Conservation (phyloP, 2,329 filamentous ascomycete genomes). For the Botrytis pseudocinerea region DNA sequence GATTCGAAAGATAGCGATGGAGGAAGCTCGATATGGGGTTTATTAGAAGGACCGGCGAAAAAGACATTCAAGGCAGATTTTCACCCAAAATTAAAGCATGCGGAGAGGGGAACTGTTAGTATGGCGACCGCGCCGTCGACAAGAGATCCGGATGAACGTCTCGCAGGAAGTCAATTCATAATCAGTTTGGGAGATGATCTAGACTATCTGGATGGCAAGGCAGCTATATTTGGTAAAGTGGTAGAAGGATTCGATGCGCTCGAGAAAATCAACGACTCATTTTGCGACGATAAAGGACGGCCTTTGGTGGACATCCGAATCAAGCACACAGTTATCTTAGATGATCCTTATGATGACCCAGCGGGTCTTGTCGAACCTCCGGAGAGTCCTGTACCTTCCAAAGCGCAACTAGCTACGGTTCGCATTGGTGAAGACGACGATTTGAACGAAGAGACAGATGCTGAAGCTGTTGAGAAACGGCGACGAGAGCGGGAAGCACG, state of each 20-base stretch:
- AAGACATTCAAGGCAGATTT: constrained; percentile 83
- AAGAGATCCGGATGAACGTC: constrained; percentile 74
- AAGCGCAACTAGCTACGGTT: constrained; percentile 85
- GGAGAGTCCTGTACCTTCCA: constrained; percentile 76
- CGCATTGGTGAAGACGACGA: constrained; percentile 88
- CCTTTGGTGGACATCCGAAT: constrained; percentile 94
- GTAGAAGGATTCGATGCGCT: constrained; percentile 94
- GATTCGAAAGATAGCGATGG: constrained; percentile 84
- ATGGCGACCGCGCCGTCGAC: constrained; percentile 88
- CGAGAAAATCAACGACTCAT: constrained; percentile 89
- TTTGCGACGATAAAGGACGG: constrained; percentile 80
- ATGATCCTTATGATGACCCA: constrained; percentile 89
- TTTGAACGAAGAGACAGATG: constrained; percentile 71
- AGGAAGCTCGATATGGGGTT: constrained; percentile 89
- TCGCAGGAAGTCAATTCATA: constrained; percentile 91
- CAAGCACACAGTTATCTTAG: constrained; percentile 85
- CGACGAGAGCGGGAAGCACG: constrained; percentile 87
- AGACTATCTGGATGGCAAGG: constrained; percentile 88
- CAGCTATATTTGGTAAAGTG: constrained; percentile 92
- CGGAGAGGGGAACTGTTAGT: constrained; percentile 87
- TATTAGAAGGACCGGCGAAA: constrained; percentile 67
- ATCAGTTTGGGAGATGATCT: constrained; percentile 87
- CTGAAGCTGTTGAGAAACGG: constrained; percentile 74
- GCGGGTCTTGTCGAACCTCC: constrained; percentile 73
- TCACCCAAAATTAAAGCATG: constrained; percentile 83